A percentile compares a stretch with the other conserved stretches of the same genome.
Conservation (phyloP, 352 stramenopile species). For the Paralagenidium karlingii region DNA sequence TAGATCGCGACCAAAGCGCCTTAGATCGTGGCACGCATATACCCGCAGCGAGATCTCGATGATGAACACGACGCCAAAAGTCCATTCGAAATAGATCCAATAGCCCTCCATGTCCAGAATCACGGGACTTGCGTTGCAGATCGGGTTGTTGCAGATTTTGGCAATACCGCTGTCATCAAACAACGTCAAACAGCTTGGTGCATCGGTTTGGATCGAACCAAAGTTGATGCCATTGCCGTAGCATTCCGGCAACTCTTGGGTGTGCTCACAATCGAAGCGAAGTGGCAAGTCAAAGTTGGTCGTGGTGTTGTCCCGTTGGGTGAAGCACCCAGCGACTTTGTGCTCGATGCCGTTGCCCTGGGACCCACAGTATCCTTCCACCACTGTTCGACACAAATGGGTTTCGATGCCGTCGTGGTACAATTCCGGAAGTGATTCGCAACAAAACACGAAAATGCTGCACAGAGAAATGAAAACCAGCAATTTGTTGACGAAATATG, state of each 20-base stretch:
- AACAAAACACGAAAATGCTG: conserved; percentile 61
- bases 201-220: conserved; percentile 17
- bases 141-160: conserved; percentile 34
- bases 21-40: conserved; percentile 21
- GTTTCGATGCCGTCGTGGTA: conserved; percentile 28
- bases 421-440: conserved; percentile 54
- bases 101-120: conserved; percentile 50
- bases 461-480: conserved; percentile 40
- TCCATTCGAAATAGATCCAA: conserved; percentile 71
- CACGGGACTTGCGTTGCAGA: conserved; percentile 23
- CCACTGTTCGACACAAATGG: conserved; percentile 22
- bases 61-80: conserved; percentile 40
- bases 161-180: conserved; percentile 15
- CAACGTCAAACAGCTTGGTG: conserved; percentile 13
- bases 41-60: conserved; percentile 41
- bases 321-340: conserved; percentile 36
- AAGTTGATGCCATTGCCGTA: conserved; percentile 45
- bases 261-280: conserved; percentile 23
- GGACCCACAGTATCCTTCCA: conserved; percentile 33
- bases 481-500: conserved; percentile 30
- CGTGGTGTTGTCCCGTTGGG: conserved; percentile 8
- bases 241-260: conserved; percentile 10
- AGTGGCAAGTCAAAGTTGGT: conserved; percentile 19
- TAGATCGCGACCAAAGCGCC: conserved; percentile 27
- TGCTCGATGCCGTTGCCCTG: conserved; percentile 5